Percentiles rank a stretch among this genome's conserved stretches.
These are phyloP conservation scores for Phylloporus arenicola DNA, from an alignment of 768 basidiomycete genomes.

Conservation along the genomic window DNA sequence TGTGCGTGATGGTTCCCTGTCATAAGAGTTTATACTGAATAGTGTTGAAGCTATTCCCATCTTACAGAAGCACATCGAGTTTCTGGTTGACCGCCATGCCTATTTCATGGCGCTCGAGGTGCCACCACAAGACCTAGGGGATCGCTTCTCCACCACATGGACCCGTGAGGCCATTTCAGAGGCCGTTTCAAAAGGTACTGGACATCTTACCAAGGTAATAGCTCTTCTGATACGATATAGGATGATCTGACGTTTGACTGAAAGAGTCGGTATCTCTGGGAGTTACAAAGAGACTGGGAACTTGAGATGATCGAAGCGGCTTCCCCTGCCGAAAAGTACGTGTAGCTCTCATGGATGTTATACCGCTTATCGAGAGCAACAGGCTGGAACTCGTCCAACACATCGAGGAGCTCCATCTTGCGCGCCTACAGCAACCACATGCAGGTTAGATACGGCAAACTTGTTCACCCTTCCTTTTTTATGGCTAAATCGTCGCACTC, in stretches of 20 bases:
- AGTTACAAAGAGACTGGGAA: slow-evolving; percentile 70
- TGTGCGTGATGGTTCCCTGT: slow-evolving; percentile 47
- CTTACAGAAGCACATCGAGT: slow-evolving; percentile 61
- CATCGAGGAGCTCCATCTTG: slow-evolving; percentile 56
- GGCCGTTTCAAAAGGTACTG: slow-evolving; percentile 51
- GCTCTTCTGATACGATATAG: slow-evolving; percentile 6
- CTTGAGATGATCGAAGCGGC: slow-evolving; percentile 53
- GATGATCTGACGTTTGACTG: slow-evolving; percentile 10
- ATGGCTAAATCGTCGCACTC: neutral
- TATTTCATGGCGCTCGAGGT: slow-evolving; percentile 32
- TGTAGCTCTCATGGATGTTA: neutral
- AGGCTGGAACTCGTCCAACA: slow-evolving; percentile 43
- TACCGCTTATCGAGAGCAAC: neutral
- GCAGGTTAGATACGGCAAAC: slow-evolving; percentile 43
- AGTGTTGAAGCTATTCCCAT: slow-evolving; percentile 63
- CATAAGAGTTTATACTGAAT: slow-evolving; percentile 14
- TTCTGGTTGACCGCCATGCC: slow-evolving; percentile 41
- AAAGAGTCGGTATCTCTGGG: slow-evolving; percentile 72
- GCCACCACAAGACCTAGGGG: slow-evolving; percentile 48
- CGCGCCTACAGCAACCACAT: slow-evolving; percentile 72
- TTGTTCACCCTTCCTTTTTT: neutral
- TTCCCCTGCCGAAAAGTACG: slow-evolving; percentile 43
- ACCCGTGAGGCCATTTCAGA: slow-evolving; percentile 50
- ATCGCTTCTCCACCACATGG: slow-evolving; percentile 58
- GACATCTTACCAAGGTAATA: slow-evolving; percentile 60